Conservation (phyloP, 495 filamentous ascomycete genomes). For the Durotheca rogersii region DNA sequence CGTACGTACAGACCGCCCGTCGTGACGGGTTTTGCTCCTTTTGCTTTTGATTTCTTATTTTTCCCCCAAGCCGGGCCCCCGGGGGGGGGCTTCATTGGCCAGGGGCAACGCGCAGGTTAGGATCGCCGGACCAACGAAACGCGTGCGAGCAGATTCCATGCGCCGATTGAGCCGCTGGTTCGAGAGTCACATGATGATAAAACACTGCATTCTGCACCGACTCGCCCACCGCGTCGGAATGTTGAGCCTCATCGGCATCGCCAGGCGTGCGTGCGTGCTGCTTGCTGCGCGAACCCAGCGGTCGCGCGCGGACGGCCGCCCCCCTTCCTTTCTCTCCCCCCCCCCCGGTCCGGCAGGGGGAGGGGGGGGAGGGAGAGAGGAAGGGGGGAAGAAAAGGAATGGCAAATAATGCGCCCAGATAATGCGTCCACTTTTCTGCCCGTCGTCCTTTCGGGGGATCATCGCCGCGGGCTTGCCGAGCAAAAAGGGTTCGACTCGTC, state of each 20-base stretch:
- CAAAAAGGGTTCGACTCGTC: conserved; percentile 1
- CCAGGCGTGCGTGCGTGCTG: too few species aligned
- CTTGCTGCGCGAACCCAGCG: conserved; percentile 3
- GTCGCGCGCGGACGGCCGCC: too few species aligned
- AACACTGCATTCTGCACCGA: conserved; percentile 16
- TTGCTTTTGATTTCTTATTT: too few species aligned
- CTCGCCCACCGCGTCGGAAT: conserved; percentile 6
- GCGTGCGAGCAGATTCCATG: conserved; percentile 4
- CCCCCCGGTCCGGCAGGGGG: too few species aligned
- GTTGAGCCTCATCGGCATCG: background rate
- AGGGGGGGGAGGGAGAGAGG: too few species aligned
- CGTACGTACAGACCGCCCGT: too few species aligned
- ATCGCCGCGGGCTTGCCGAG: background rate
- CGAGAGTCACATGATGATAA: conserved; percentile 24
- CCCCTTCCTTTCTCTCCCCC: too few species aligned
- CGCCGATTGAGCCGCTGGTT: conserved; percentile 10
- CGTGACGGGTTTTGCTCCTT: too few species aligned
- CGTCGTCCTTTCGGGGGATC: conserved; percentile 3
- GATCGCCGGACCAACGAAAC: conserved; percentile 11
- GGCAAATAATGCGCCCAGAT: conserved; percentile 1
- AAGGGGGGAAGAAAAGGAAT: too few species aligned
- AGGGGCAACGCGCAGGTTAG: background rate
- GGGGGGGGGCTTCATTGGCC: background rate
- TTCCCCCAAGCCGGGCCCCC: too few species aligned
- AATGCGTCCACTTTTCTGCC: too few species aligned